Evolutionary conservation across 2,329 filamentous ascomycete species (phyloP), one percentile per base, ranked within the genome.

Genomic region (Magnaporthiopsis poae): DNA sequence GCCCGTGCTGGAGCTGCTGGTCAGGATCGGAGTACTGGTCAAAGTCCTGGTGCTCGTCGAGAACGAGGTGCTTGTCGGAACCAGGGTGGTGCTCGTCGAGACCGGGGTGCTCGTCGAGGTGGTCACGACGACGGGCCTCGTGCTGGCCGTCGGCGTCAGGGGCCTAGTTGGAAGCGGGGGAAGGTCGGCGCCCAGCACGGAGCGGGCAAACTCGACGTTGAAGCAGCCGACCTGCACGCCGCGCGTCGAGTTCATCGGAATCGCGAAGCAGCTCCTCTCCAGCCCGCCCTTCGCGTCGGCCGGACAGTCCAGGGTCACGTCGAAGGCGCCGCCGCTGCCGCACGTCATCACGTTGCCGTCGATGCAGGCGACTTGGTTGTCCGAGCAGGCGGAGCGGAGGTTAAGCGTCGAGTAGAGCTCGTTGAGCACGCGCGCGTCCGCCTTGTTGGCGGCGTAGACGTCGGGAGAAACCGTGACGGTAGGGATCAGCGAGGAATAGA

Each of bases 281-380:
- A n/a, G 46, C 46, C 46, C 21, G 60, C 80, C 80, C 12, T 73
- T 68, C 0, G 70, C 71, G 25, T 85, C 77, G 4, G 74, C 70
- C 2, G 5, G 13, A 60, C 64, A 65, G 35, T 65, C 64, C n/a
- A 56, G 13, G 5, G 27, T 4, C 13, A 62, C n/a, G 11, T 65
- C 33, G 60, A 52, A 65, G 25, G 31, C 31, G 31, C 80, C 80
- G 5, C 68, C 67, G 13, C 69, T 68, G 35, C 74, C 73, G 71
- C 86, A 88, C 18, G 72, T 72, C n/a, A 77, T 84, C 5, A 82
- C 71, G 64, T 80, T 77, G 29, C 83, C 81, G 18, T 76, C 72
- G 61, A 87, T 80, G 66, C 85, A 88, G 5, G 84, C 84, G 2
- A 79, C 77, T 67, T 86, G 81, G 33, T 76, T 76, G 1, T 72